Percentiles rank a stretch among this genome's conserved stretches.
phyloP scores from a whole-genome alignment of 225 moss, liverwort and hornwort species.

The Bryum argenteum region DNA sequence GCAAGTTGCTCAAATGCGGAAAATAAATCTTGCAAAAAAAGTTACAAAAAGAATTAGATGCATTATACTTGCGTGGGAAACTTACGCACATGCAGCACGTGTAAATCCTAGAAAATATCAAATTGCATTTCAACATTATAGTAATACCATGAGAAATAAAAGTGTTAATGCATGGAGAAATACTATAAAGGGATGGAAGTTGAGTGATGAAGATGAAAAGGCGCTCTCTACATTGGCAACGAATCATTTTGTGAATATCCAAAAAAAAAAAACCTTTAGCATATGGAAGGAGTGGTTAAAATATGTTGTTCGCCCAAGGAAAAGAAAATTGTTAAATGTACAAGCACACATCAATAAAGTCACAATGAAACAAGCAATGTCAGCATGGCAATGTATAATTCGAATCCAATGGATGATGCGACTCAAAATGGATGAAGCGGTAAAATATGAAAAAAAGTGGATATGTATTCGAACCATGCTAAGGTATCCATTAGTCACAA shows the following conservation, averaged over 20 bases:
- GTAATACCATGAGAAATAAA: conserved; percentile 33
- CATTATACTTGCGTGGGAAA: conserved; percentile 66
- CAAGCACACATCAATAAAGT: conserved; percentile 89
- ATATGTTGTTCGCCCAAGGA: conserved; percentile 61
- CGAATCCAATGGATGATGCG: conserved; percentile 76
- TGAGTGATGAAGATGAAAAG: conserved; percentile 58
- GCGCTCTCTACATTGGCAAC: conserved; percentile 31
- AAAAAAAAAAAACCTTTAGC: conserved; percentile 40
- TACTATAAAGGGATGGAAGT: conserved; percentile 38
- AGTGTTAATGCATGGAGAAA: conserved; percentile 50
- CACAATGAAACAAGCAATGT: conserved; percentile 79
- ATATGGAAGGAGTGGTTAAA: conserved; percentile 75
- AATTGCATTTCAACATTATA: conserved; percentile 65
- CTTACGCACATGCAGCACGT: conserved; percentile 34
- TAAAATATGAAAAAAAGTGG: conserved; percentile 71
- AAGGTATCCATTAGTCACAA: conserved; percentile 36
- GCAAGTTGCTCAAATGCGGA: conserved; percentile 51
- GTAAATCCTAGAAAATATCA: conserved; percentile 50
- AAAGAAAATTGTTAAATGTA: conserved; percentile 68
- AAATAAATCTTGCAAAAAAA: conserved; percentile 42
- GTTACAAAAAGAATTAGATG: conserved; percentile 46
- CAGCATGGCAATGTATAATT: conserved; percentile 80
- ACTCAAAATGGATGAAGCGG: conserved; percentile 81
- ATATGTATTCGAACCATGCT: conserved; percentile 61
- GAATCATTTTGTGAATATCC: conserved; percentile 41